Evolutionary conservation across 2,329 filamentous ascomycete genomes (phyloP).

Genomic region (Aspergillus fischeri): DNA sequence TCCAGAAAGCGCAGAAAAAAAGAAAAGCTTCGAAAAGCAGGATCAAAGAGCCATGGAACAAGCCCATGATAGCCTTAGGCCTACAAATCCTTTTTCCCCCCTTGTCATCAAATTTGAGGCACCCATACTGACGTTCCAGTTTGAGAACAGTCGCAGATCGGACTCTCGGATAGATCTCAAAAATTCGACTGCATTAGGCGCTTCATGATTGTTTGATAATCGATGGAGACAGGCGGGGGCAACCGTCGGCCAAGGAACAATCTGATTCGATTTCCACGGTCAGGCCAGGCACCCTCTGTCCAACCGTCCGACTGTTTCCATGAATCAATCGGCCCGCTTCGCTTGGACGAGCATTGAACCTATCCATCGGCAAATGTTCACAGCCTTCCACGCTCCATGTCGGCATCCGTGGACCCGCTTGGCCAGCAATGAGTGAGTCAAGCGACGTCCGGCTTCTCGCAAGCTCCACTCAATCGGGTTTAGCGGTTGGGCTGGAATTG

Average conservation of each 20-base stretch:
- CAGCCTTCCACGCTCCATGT: not conserved
- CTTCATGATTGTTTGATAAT: not conserved
- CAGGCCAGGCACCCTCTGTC: not conserved
- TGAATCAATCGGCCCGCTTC: not conserved
- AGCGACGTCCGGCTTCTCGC: slow-evolving; percentile 15
- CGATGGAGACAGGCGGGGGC: not conserved
- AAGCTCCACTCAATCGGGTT: slow-evolving; percentile 23
- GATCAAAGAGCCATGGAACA: not conserved
- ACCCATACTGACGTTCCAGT: not conserved
- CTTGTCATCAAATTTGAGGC: not conserved
- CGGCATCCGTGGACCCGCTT: not conserved
- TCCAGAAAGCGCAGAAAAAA: not conserved
- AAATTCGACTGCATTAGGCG: not conserved
- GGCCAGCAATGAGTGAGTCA: not conserved
- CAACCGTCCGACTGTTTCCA: not conserved
- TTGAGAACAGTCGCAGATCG: not conserved
- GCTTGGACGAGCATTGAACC: not conserved
- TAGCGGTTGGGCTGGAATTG: slow-evolving; percentile 13
- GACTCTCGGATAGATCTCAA: not conserved
- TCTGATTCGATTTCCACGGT: not conserved
- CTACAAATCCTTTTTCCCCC: not conserved
- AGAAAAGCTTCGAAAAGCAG: not conserved
- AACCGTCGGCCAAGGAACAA: not conserved
- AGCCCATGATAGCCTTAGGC: not conserved
- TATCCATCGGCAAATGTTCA: not conserved